Base-by-base conservation (phyloP, 352 stramenopile genomes). In the Phytophthora cactorum region DNA sequence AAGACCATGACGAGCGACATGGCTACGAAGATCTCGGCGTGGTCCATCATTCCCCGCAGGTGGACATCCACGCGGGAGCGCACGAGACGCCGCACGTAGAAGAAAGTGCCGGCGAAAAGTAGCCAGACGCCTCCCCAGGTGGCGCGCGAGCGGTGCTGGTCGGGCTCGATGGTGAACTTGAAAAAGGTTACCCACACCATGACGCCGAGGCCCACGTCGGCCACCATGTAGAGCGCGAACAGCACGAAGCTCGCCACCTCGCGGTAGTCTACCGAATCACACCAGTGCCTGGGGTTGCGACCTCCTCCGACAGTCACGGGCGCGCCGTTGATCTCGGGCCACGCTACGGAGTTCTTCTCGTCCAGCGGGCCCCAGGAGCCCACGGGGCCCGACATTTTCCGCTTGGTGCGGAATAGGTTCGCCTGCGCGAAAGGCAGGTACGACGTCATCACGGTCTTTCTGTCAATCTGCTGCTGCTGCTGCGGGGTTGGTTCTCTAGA, bases 1-100 rank as follows among this genome's bases (percentile, higher is more conserved):
- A 91, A 85, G 41, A 91, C 69, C 77, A 89, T 92, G 32, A 75
- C 76, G 52, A 89, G 74, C 41, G 75, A 89, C 65, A 84, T 80
- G 56, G 71, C 74, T n/a, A 86, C 74, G 52, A 89, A 91, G 63
- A 91, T 84, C 74, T 91, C 82, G 12, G 77, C 78, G 60, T 91
- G 82, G 47, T 88, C 75, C 47, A 78, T 77, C 36, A 88, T 68
- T 17, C 66, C 61, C 5, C 70, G 70, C 53, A 90, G 61, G 39
- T 81, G 65, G 10, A 54, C 65, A 46, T 87, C 81, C 15, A 79
- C 67, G 3, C 68, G 68, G 15, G 70, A 72, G 51, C 78, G 81
- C 49, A 86, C 74, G 15, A 77, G 59, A 22, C 78, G 71, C 36
- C 81, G 77, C 47, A 85, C 68, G 50, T 83, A 81, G 52, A 86